Conservation (phyloP, 495 filamentous ascomycete genomes). For the Podospora didyma region DNA sequence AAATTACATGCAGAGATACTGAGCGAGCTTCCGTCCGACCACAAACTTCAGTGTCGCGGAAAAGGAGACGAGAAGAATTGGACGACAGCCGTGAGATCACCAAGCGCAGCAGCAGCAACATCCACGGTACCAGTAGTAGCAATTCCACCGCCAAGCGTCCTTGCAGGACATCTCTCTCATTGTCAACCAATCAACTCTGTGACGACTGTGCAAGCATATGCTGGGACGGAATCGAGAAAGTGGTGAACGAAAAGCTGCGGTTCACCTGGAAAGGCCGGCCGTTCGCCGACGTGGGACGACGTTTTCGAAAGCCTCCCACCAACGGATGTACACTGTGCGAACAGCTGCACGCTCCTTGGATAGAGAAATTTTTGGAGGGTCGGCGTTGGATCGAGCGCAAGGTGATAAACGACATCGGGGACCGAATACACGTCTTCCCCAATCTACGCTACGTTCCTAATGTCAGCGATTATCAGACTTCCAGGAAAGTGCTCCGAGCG, state of each 20-base stretch:
- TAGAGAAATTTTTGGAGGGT: slow-evolving; percentile 11
- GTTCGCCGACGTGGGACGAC: slow-evolving; percentile 13
- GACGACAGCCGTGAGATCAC: not conserved
- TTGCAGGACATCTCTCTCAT: not conserved
- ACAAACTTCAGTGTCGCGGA: not conserved
- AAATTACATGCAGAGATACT: not conserved
- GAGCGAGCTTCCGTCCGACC: not conserved
- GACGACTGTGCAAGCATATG: slow-evolving; percentile 1
- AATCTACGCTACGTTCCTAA: slow-evolving; percentile 13
- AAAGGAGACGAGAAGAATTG: slow-evolving; percentile 2
- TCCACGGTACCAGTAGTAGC: not conserved
- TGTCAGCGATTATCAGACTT: slow-evolving; percentile 15
- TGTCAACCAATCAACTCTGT: slow-evolving; percentile 1
- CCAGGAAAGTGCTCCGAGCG: slow-evolving; percentile 11
- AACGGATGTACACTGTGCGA: slow-evolving; percentile 14
- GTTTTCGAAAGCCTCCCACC: slow-evolving; percentile 14
- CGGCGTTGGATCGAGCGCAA: slow-evolving; percentile 11
- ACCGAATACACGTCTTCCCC: slow-evolving; percentile 19
- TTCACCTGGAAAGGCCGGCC: slow-evolving; percentile 3
- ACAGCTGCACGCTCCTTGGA: slow-evolving; percentile 17
- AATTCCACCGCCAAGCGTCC: slow-evolving; percentile 1
- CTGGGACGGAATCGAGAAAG: slow-evolving; percentile 3
- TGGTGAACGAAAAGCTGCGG: slow-evolving; percentile 6
- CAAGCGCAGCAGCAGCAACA: not conserved
- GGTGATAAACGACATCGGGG: slow-evolving; percentile 8